Evolutionary conservation across 306 rosid genomes (phyloP).

Genomic region (Quercus rubra): DNA sequence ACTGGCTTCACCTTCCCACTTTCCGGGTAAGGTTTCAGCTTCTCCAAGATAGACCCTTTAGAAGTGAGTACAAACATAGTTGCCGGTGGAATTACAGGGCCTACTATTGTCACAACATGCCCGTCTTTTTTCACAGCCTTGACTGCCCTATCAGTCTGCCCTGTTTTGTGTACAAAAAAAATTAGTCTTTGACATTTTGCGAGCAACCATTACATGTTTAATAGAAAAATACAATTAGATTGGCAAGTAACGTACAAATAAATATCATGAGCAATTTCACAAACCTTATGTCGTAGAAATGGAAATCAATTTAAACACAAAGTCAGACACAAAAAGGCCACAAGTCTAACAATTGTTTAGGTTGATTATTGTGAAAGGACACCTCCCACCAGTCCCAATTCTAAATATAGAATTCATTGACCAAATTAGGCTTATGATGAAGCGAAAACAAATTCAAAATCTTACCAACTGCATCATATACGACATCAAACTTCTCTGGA

Average conservation of each 20-base stretch:
- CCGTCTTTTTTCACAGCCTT: constrained; percentile 68
- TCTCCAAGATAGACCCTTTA: constrained; percentile 43
- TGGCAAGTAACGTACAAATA: too few relatives aligned
- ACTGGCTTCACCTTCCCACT: constrained; percentile 67
- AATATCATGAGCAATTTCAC: too few relatives aligned
- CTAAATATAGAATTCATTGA: too few relatives aligned
- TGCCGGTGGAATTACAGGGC: constrained; percentile 32
- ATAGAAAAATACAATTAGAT: not conserved
- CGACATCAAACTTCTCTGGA: constrained; percentile 64
- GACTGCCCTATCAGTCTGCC: constrained; percentile 50
- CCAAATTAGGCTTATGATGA: too few relatives aligned
- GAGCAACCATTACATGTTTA: too few relatives aligned
- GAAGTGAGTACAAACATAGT: constrained; percentile 31
- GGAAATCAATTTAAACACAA: too few relatives aligned
- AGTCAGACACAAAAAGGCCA: too few relatives aligned
- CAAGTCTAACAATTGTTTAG: too few relatives aligned
- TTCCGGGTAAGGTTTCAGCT: constrained; percentile 37
- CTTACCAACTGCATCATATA: constrained; percentile 66
- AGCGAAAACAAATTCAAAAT: not conserved
- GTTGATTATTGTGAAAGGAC: too few relatives aligned
- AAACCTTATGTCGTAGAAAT: too few relatives aligned
- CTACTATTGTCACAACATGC: constrained; percentile 46
- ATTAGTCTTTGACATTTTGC: too few relatives aligned
- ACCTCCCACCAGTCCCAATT: too few relatives aligned
- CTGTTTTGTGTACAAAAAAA: constrained; percentile 24